Percentiles rank a stretch among this genome's conserved stretches.
Conservation (phyloP, 2,329 filamentous ascomycete genomes). For the Kalmusia sp. region DNA sequence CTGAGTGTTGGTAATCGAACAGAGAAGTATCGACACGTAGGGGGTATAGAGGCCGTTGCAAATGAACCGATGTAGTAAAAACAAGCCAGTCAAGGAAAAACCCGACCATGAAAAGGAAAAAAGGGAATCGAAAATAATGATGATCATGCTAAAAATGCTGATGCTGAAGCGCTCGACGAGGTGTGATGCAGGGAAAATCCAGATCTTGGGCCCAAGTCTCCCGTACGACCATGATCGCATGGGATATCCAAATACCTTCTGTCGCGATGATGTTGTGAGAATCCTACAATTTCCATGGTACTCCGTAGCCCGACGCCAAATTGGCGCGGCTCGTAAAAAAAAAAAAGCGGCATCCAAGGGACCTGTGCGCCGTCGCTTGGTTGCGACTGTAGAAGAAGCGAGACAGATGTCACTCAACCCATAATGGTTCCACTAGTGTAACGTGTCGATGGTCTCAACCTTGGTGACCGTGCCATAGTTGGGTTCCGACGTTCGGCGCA, state of each 20-base stretch:
- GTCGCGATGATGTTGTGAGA: constrained; percentile 21
- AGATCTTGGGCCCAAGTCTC: constrained; percentile 18
- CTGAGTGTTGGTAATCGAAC: constrained; percentile 10
- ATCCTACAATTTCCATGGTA: constrained; percentile 26
- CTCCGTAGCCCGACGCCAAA: constrained; percentile 21
- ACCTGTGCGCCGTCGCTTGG: constrained; percentile 18
- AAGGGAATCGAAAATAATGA: constrained; percentile 21
- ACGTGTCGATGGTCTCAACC: constrained; percentile 37
- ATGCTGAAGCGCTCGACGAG: constrained; percentile 30
- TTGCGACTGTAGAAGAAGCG: constrained; percentile 14
- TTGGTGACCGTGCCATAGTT: constrained; percentile 36
- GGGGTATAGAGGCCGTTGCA: constrained; percentile 42
- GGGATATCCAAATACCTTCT: constrained; percentile 18
- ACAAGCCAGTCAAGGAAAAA: constrained; percentile 19
- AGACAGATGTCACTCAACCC: constrained; percentile 15
- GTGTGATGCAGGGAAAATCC: constrained; percentile 23
- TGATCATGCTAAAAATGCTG: constrained; percentile 39
- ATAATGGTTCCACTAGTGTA: constrained; percentile 28
- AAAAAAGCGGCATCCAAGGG: constrained; percentile 17
- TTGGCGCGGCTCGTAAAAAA: constrained; percentile 18
- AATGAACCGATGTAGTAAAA: constrained; percentile 20
- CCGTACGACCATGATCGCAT: constrained; percentile 19
- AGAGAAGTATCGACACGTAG: constrained; percentile 20
- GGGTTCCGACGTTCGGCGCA: constrained; percentile 46
- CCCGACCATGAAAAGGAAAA: constrained; percentile 22